These are phyloP conservation scores for Rugonectria rugulosa DNA, from an alignment of 2,329 filamentous ascomycete species.

Conservation along the genomic window DNA sequence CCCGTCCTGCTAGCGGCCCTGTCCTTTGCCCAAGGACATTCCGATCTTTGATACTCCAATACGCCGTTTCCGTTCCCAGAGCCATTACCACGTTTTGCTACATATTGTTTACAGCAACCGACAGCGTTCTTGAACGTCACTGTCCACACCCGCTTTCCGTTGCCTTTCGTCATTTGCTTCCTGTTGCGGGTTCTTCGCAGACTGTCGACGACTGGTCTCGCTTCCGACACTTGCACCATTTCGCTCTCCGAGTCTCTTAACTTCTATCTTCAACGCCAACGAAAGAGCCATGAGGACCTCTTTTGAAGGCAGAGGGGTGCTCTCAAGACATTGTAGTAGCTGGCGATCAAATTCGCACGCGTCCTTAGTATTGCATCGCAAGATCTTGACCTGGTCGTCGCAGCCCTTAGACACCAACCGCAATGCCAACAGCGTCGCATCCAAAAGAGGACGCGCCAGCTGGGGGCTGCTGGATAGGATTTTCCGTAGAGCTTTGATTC, in stretches of 20 bases:
- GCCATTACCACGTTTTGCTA: slow-evolving; percentile 20
- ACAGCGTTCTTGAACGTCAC: slow-evolving; percentile 26
- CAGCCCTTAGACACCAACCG: slow-evolving; percentile 71
- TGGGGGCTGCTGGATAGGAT: slow-evolving; percentile 77
- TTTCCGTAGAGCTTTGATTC: slow-evolving; percentile 67
- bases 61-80: slow-evolving; percentile 26
- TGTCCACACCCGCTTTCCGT: slow-evolving; percentile 23
- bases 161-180: slow-evolving; percentile 34
- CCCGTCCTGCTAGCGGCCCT: slow-evolving; percentile 23
- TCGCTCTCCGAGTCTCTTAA: slow-evolving; percentile 44
- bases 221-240: slow-evolving; percentile 31
- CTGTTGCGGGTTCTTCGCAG: slow-evolving; percentile 34
- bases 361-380: slow-evolving; percentile 42
- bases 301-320: slow-evolving; percentile 52
- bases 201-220: slow-evolving; percentile 36
- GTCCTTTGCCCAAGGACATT: slow-evolving; percentile 23
- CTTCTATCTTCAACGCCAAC: slow-evolving; percentile 55
- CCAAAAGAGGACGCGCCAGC: slow-evolving; percentile 75
- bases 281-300: slow-evolving; percentile 57
- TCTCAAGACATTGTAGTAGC: slow-evolving; percentile 47
- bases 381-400: slow-evolving; percentile 54
- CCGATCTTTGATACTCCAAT: slow-evolving; percentile 24
- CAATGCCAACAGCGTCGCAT: slow-evolving; percentile 78
- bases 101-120: slow-evolving; percentile 33
- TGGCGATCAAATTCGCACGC: slow-evolving; percentile 48